Evolutionary conservation across 805 yeast species (phyloP), one percentile per base, ranked within the genome.

Genomic region (Lachancea meyersii): DNA sequence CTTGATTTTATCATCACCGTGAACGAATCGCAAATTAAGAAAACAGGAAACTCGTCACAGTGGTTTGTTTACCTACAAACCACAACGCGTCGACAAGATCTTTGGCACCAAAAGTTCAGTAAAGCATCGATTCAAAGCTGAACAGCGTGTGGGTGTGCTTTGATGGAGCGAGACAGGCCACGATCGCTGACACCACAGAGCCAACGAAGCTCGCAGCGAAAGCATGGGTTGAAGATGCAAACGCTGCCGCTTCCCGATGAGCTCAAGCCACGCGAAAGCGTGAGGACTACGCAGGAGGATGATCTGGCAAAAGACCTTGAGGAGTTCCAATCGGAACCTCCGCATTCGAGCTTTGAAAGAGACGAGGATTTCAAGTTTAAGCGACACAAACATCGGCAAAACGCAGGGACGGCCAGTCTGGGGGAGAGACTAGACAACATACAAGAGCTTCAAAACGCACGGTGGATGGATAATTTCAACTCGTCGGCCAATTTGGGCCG

Each of bases 361-460:
- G 64, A 61, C 40, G 57, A 59, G 8, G 62, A 58, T 35, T 59
- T 61, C 40, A 54, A 51, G 38, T 61, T 61, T 38, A 60, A 57
- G 33, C 54, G 65, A 28, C 64, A 60, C 42, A 56, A 51, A 41
- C 32, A 24, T 13, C 53, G 43, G 17, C 54, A 52, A 33, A 48
- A 50, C 26, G 37, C 47, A 3, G 63, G 63, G 4, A 47, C 51
- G 0, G 61, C 63, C 2, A 44, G 60, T 10, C 35, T 61, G 23
- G 65, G 63, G 1, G 64, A 61, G 39, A 23, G 61, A 36, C 40
- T 61, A 18, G 64, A 58, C 41, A 52, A 52, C 37, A 40, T 61
- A 21, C 63, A 58, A 31, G 58, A 54, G 42, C 35, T 44, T 13
- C 45, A 44, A 31, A 41, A 32, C 18, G 62, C 67, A 8, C 55